phyloP scores from a whole-genome alignment of 176 grass and related monocot species.

The Saccharum officinarum region DNA sequence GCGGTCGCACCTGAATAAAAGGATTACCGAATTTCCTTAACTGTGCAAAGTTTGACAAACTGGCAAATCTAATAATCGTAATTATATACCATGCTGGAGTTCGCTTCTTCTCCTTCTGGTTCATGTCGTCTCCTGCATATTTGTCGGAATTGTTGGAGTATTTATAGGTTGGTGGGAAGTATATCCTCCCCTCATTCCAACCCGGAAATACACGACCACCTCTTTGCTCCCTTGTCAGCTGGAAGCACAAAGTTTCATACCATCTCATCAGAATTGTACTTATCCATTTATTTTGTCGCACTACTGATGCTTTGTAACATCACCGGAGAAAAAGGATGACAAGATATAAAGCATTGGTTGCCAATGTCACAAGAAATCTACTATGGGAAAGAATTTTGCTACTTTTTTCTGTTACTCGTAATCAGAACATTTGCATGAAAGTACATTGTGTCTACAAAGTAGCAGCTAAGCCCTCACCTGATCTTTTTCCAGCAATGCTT shows the following conservation, averaged over 20 bases:
- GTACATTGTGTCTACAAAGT: background rate
- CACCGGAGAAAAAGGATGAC: conserved; percentile 31
- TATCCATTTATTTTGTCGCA: background rate
- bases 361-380: conserved; percentile 46
- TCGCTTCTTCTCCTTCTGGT: conserved; percentile 80
- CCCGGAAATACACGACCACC: conserved; percentile 64
- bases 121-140: conserved; percentile 84
- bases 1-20: conserved; percentile 70
- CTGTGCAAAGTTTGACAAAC: conserved; percentile 9
- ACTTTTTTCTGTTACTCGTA: too few relatives aligned
- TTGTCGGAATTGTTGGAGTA: conserved; percentile 92
- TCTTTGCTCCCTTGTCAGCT: conserved; percentile 82
- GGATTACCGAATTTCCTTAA: background rate
- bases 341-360: conserved; percentile 37
- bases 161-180: conserved; percentile 93
- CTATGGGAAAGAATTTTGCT: too few relatives aligned
- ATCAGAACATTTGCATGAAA: background rate
- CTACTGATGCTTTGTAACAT: conserved; percentile 13
- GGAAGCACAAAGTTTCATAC: conserved; percentile 19
- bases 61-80: background rate
- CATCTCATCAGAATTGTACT: conserved; percentile 3
- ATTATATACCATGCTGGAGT: conserved; percentile 80
- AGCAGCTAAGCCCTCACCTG: conserved; percentile 49
- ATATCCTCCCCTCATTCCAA: conserved; percentile 91
- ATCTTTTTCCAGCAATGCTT: conserved; percentile 93